These are phyloP conservation scores for Quercus mongolica DNA, from an alignment of 306 rosid genomes.

Conservation along the genomic window DNA sequence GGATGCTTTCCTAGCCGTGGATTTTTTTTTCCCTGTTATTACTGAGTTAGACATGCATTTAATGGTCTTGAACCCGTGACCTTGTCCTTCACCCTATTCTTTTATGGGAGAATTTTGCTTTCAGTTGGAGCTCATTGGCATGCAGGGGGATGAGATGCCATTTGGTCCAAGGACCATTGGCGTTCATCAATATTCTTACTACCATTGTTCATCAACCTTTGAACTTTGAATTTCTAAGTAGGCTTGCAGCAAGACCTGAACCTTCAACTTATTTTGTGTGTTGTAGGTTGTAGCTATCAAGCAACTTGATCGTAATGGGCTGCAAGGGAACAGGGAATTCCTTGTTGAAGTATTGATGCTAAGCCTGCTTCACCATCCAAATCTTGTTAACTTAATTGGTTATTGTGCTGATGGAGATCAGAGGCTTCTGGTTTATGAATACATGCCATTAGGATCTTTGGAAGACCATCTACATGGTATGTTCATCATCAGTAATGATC, in stretches of 20 bases:
- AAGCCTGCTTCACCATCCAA: slow-evolving; percentile 57
- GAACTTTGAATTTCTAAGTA: neutral
- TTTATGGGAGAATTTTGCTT: neutral
- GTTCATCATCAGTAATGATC: slow-evolving; percentile 3
- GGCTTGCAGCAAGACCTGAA: slow-evolving; percentile 15
- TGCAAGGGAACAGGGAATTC: slow-evolving; percentile 60
- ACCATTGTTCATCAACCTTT: neutral
- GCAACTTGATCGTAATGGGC: slow-evolving; percentile 58
- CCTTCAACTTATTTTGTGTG: neutral
- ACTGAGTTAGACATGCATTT: neutral
- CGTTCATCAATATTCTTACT: neutral
- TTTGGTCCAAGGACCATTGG: neutral
- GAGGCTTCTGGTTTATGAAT: slow-evolving; percentile 55
- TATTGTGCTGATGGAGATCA: slow-evolving; percentile 71
- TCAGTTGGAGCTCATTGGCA: neutral
- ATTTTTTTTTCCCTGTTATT: neutral
- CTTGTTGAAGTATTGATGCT: slow-evolving; percentile 58
- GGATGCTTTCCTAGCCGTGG: neutral
- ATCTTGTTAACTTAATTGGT: slow-evolving; percentile 54
- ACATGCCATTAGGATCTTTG: slow-evolving; percentile 53
- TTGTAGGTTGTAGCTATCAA: slow-evolving; percentile 54
- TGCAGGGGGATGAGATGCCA: neutral
- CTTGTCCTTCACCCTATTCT: neutral
- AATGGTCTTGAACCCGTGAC: neutral
- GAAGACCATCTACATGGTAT: slow-evolving; percentile 58